Evolutionary conservation across 139 green algal genomes (phyloP), one percentile per base, ranked within the genome.

Genomic region (Limnomonas spitsbergensis): DNA sequence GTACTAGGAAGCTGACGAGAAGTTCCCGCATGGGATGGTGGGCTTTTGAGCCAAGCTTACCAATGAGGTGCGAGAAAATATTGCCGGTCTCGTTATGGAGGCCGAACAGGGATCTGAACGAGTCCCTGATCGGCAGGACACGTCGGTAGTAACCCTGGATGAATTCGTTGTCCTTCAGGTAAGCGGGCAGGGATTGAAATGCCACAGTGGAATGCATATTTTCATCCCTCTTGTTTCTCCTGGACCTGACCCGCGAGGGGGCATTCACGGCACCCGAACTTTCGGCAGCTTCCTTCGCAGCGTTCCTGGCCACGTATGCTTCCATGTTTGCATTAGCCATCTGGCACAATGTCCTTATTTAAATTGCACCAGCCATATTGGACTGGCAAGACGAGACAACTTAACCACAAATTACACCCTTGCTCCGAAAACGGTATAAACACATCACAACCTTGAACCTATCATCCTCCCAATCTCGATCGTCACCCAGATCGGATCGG

Each of bases 61-160:
- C 88, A 2, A 93, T 38, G 14, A 97, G 75, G 78, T 97, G 95
- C 6, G 88, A 96, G 91, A 89, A 98, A 0, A 98, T 92, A 77
- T 98, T 98, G 27, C 93, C 87, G 0, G 93, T 97, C 82, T 98
- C 95, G 81, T 98, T 98, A 89, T 98, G 95, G 40, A 97, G 38
- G 6, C 67, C 68, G 66, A 98, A 98, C 1, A 98, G 77, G 0
- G 90, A 94, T 27, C 75, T 53, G 4, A 98, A 24, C 1, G 56
- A 85, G 3, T 91, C 82, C 40, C 82, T 83, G 3, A 94, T 75
- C 20, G 76, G 81, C 77, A 82, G 82, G n/a, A 88, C 83, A 26
- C 88, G 80, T 24, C 95, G 78, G 69, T 98, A 98, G 37, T 83
- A 82, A 0, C 53, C 78, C 1, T 85, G 61, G 32, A 98, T 98